These are phyloP conservation scores for Hanseniaspora jakobsenii DNA, from an alignment of 805 yeast species.

Conservation along the genomic window DNA sequence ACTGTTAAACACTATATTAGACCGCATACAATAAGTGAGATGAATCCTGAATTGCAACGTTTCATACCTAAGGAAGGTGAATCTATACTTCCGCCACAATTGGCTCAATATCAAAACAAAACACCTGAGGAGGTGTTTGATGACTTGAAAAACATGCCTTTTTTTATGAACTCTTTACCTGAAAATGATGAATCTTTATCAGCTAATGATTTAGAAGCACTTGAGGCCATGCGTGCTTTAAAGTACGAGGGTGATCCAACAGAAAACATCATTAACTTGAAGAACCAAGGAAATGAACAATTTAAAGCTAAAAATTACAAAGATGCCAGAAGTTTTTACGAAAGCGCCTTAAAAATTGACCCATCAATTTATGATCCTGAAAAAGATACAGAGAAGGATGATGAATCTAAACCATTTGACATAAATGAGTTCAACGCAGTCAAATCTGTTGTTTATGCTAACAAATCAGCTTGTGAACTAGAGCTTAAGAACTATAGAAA, in stretches of 20 bases:
- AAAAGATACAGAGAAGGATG: constrained; percentile 33
- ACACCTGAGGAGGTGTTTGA: constrained; percentile 62
- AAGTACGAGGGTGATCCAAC: constrained; percentile 94
- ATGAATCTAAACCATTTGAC: constrained; percentile 29
- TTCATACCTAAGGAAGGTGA: constrained; percentile 44
- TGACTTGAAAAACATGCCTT: constrained; percentile 75
- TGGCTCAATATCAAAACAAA: constrained; percentile 49
- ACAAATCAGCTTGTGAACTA: constrained; percentile 85
- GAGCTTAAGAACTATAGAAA: constrained; percentile 73
- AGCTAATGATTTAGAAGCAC: constrained; percentile 55
- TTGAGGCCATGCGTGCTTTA: constrained; percentile 82
- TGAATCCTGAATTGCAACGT: constrained; percentile 25
- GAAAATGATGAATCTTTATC: constrained; percentile 62
- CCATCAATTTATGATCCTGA: constrained; percentile 9
- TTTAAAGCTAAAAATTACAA: constrained; percentile 59
- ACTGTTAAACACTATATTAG: constrained; percentile 29
- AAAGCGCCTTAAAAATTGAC: constrained; percentile 63
- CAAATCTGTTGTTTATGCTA: constrained; percentile 38
- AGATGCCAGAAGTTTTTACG: constrained; percentile 67
- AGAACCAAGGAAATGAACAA: constrained; percentile 84
- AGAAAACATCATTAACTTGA: constrained; percentile 80
- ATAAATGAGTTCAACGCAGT: constrained; percentile 31
- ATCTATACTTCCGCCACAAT: constrained; percentile 72
- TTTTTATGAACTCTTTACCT: constrained; percentile 83
- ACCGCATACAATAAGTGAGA: constrained; percentile 17